Evolutionary conservation across 441 rosid genomes (phyloP), one percentile per base, ranked within the genome.

Genomic region (Populus hybrid): DNA sequence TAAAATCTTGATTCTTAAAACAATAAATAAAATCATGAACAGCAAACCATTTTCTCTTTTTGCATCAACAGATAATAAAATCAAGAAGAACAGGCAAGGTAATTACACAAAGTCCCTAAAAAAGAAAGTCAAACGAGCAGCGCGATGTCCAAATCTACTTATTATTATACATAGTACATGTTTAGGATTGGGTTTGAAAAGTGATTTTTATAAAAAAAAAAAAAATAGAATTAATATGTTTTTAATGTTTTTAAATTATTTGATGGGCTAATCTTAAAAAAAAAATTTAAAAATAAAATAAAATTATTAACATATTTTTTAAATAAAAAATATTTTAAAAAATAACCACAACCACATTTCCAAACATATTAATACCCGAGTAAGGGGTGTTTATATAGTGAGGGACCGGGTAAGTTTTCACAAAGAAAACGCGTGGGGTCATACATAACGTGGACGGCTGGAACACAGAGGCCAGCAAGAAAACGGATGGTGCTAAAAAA

Each of bases 401-500:
- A 12, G 66, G 66, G 26, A 0, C 3, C 6, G 66, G 4, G 66
- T 21, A 4, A 26, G 66, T 61, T 21, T 61, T 21, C 66, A 3
- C 42, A 36, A 32, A 67, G 35, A 65, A 69, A 46, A 57, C 78
- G 84, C 3, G 82, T 78, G 80, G 82, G 66, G 50, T 21, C 23
- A 5, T 0, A 3, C 6, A 3, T 6, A 79, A 71, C 78, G 84
- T 59, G 86, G 84, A 81, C 81, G 81, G 79, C 77, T 84, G 79
- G 84, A 67, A 8, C 9, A 20, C 53, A 35, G 63, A 53, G 36
- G 24, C 57, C 69, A 18, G 71, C 50, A 76, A 73, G 80, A 70
- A 76, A 82, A 23, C 78, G 82, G 76, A 73, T 50, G 71, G 59
- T 26, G 24, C 59, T 59, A 1, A 2, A 2, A 18, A 24, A 5